Evolutionary conservation across 2,329 filamentous ascomycete species (phyloP).

Genomic region (Ustulina deusta): DNA sequence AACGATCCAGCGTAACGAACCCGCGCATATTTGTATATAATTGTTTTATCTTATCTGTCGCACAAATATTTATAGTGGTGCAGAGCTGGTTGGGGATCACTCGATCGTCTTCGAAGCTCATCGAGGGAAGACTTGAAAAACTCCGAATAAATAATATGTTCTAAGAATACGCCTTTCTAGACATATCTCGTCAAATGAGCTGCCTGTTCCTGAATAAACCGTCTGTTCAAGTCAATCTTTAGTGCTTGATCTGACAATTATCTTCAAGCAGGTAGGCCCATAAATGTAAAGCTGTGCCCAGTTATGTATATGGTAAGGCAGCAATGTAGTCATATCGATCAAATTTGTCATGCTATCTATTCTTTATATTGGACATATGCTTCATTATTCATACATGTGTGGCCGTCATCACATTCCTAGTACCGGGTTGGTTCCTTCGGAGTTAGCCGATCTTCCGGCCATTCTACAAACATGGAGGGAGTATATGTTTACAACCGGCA

Average conservation of each 20-base stretch:
- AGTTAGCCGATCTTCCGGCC: not conserved
- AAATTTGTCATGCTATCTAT: not conserved
- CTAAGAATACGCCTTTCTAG: not conserved
- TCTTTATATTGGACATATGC: not conserved
- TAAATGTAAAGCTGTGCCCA: not conserved
- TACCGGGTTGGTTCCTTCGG: not conserved
- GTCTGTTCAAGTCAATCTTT: not conserved
- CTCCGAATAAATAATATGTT: slow-evolving; percentile 34
- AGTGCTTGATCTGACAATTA: not conserved
- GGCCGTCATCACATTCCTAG: not conserved
- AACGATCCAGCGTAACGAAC: slow-evolving; percentile 32
- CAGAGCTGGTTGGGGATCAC: slow-evolving; percentile 19
- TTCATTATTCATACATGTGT: slow-evolving; percentile 18
- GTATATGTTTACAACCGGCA: not conserved
- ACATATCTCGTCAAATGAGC: not conserved
- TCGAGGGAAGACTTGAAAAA: slow-evolving; percentile 18
- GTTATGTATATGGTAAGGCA: not conserved
- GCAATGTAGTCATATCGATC: not conserved
- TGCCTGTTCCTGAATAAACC: not conserved
- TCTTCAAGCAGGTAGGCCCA: not conserved
- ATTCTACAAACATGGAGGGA: not conserved
- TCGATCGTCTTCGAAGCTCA: slow-evolving; percentile 3
- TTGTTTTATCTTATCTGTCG: slow-evolving; percentile 42
- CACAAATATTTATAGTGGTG: slow-evolving; percentile 34
- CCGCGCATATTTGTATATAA: slow-evolving; percentile 49